These are phyloP conservation scores for Mycena pura DNA, from an alignment of 768 basidiomycete genomes.

Conservation along the genomic window DNA sequence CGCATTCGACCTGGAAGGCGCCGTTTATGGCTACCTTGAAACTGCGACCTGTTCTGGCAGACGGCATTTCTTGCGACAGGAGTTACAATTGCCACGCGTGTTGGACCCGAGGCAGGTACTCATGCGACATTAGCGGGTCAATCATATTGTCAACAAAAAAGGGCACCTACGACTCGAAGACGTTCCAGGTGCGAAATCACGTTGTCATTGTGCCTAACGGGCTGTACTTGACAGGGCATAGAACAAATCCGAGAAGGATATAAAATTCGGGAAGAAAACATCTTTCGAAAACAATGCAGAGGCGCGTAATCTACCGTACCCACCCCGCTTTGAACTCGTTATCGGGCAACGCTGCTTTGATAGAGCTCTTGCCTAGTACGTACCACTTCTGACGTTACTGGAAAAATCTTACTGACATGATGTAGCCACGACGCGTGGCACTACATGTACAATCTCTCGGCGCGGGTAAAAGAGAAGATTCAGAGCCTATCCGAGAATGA, in stretches of 20 bases:
- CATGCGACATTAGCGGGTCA: conserved; percentile 16
- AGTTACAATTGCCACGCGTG: conserved; percentile 23
- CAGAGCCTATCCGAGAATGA: conserved; percentile 14
- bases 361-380: conserved; percentile 21
- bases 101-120: conserved; percentile 25
- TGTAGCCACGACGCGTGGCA: conserved; percentile 24
- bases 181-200: conserved; percentile 12
- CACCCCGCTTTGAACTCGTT: conserved; percentile 16
- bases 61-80: conserved; percentile 7
- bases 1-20: conserved; percentile 23
- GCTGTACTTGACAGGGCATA: background rate
- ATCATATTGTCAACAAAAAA: conserved; percentile 19
- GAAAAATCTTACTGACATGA: background rate
- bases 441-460: conserved; percentile 15
- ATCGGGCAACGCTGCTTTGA: conserved; percentile 22
- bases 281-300: conserved; percentile 25
- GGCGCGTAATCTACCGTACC: conserved; percentile 25
- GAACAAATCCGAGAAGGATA: conserved; percentile 15
- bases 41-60: conserved; percentile 18
- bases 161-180: conserved; percentile 22
- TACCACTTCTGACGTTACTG: background rate
- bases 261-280: conserved; percentile 22
- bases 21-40: conserved; percentile 23
- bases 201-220: background rate
- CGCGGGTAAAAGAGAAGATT: conserved; percentile 23